Base-by-base conservation (phyloP, 2,329 filamentous ascomycete genomes). In the Cercospora janseana region DNA sequence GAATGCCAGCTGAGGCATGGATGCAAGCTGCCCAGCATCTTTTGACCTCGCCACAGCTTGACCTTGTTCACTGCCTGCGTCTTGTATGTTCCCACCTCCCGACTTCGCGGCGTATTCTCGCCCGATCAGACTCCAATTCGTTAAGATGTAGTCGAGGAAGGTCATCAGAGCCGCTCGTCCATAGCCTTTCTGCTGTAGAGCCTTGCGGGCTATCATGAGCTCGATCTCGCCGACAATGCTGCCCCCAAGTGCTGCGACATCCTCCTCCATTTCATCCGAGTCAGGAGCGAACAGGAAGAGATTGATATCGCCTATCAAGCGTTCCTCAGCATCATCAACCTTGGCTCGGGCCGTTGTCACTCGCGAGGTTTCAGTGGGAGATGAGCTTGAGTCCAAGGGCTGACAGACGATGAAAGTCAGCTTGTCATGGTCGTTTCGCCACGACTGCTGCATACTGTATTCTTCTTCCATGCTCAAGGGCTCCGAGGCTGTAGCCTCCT, bases 371-470 rank as follows among this genome's bases (percentile, higher is more conserved):
- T 46, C 40, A 18, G 29, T 40, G 5, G 29, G 21, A 13, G 27
- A 43, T 9, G 28, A 15, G 12, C 13, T 37, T n/a, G 32, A 21
- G 7, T 44, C 23, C 13, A 48, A 24, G 4, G 59, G 78, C 7
- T 76, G 72, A 65, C 89, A 95, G 46, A 87, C 70, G 66, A 97
- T 95, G 61, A 96, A 97, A 0, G 92, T 97, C 54, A 97, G 70
- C 72, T 97, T 97, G 70, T 97, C 91, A 20, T 73, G 70, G 32
- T 93, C 87, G 15, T 73, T 73, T 28, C 90, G 83, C 92, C 92
- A 97, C 57, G 83, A 88, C n/a, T 73, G 72, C 69, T 96, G 92
- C 83, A 96, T 97, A 42, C 82, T 80, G 69, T 93, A 89, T 74
- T 97, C 92, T 65, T 95, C 86, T 1, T 81, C 75, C 0, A 96